A percentile compares a stretch with the other conserved stretches of the same genome.
These are phyloP conservation scores for Pulveroboletus sp. DNA, from an alignment of 768 basidiomycete genomes.

Conservation along the genomic window DNA sequence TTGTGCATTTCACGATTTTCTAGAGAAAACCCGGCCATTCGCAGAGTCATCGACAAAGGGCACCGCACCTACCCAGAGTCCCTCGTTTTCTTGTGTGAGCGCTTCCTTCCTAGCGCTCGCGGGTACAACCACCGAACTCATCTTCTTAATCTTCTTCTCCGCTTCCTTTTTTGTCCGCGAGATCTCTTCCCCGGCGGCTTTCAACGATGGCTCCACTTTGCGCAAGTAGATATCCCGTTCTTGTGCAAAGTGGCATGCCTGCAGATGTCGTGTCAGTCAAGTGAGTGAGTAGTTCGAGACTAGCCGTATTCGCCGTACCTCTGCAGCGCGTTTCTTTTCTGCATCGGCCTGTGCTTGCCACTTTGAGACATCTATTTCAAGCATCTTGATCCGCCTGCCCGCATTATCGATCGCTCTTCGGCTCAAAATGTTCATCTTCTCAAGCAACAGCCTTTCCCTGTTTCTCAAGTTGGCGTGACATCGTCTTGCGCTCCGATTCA, in stretches of 20 bases:
- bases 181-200: constrained; percentile 43
- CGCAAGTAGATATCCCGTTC: constrained; percentile 32
- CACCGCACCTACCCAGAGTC: constrained; percentile 53
- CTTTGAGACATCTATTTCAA: constrained; percentile 35
- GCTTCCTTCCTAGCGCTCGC: constrained; percentile 32
- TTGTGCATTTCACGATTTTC: constrained; percentile 86
- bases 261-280: background rate
- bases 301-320: constrained; percentile 32
- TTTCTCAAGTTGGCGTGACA: constrained; percentile 54
- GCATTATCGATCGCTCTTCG: constrained; percentile 30
- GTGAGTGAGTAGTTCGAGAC: background rate
- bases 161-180: constrained; percentile 47
- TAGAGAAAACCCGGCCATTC: background rate
- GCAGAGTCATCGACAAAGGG: background rate
- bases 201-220: constrained; percentile 19
- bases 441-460: constrained; percentile 62
- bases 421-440: constrained; percentile 39
- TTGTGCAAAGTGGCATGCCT: constrained; percentile 30
- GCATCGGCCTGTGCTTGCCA: constrained; percentile 33
- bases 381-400: constrained; percentile 24
- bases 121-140: constrained; percentile 30
- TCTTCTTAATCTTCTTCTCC: constrained; percentile 52
- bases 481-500: constrained; percentile 70
- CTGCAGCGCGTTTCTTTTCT: constrained; percentile 38
- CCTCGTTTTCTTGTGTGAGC: constrained; percentile 49